Conservation (phyloP, 768 basidiomycete species). For the Mycena pura region DNA sequence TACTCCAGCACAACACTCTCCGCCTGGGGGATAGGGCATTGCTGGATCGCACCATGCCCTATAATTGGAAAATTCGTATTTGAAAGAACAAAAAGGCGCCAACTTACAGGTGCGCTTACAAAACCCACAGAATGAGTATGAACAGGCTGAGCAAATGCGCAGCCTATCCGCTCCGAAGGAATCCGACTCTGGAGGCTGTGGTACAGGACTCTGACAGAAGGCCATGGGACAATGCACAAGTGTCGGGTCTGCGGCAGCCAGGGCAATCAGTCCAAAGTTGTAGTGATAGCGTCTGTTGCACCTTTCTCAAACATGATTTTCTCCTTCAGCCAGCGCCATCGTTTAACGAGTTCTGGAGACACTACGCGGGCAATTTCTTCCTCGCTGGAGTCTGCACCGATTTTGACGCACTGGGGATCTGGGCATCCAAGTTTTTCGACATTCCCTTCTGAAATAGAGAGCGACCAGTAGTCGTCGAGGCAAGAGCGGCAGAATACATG, state of each 20-base stretch:
- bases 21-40: slow-evolving; percentile 73
- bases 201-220: slow-evolving; percentile 82
- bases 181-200: slow-evolving; percentile 55
- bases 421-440: slow-evolving; percentile 81
- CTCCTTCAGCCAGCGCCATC: slow-evolving; percentile 82
- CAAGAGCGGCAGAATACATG: slow-evolving; percentile 90
- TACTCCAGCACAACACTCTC: slow-evolving; percentile 74
- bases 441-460: slow-evolving; percentile 83
- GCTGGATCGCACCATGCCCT: slow-evolving; percentile 84
- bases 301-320: slow-evolving; percentile 79
- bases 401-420: slow-evolving; percentile 79
- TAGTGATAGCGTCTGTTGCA: slow-evolving; percentile 33
- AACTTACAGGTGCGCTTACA: slow-evolving; percentile 75
- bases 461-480: slow-evolving; percentile 79
- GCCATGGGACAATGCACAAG: slow-evolving; percentile 82
- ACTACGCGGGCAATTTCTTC: slow-evolving; percentile 79
- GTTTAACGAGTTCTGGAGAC: slow-evolving; percentile 62
- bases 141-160: slow-evolving; percentile 73
- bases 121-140: slow-evolving; percentile 82
- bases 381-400: slow-evolving; percentile 61
- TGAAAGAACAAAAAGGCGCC: background rate
- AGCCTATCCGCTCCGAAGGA: slow-evolving; percentile 74
- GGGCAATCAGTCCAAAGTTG: background rate
- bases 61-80: slow-evolving; percentile 8
- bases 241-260: slow-evolving; percentile 63